phyloP scores from a whole-genome alignment of 768 basidiomycete genomes.

The Podaxis sp. region DNA sequence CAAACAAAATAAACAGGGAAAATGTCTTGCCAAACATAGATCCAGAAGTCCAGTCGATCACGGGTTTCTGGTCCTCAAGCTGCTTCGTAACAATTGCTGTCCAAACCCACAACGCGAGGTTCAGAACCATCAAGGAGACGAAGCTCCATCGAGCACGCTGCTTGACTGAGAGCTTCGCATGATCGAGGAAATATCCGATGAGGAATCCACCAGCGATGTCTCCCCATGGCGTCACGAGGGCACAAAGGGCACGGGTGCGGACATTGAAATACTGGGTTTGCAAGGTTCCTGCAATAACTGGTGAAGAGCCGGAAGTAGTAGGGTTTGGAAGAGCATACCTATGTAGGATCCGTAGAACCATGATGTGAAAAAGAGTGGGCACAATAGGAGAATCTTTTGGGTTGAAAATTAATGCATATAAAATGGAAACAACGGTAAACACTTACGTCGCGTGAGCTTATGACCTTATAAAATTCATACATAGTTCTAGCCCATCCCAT shows the following conservation, averaged over 20 bases:
- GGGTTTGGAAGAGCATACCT: conserved; percentile 10
- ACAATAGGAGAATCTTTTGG: conserved; percentile 24
- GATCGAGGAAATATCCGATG: conserved; percentile 28
- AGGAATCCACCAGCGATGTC: conserved; percentile 26
- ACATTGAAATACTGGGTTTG: conserved; percentile 30
- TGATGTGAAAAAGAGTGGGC: conserved; percentile 28
- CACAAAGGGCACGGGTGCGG: conserved; percentile 25
- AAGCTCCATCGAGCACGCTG: conserved; percentile 27
- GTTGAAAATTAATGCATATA: background rate
- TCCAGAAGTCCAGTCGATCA: conserved; percentile 28
- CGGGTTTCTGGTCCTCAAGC: conserved; percentile 23
- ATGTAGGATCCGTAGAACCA: conserved; percentile 31
- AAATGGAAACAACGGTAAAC: background rate
- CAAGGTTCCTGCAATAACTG: conserved; percentile 18
- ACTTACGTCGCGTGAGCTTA: conserved; percentile 22
- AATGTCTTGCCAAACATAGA: conserved; percentile 25
- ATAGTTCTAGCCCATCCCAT: conserved; percentile 23
- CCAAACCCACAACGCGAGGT: conserved; percentile 27
- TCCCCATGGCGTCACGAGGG: conserved; percentile 24
- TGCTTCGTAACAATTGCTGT: conserved; percentile 27
- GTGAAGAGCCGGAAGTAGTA: background rate
- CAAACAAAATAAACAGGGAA: conserved; percentile 25
- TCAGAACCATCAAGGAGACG: conserved; percentile 24
- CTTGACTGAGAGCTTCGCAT: conserved; percentile 23
- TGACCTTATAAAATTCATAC: conserved; percentile 23